Conservation (phyloP, 176 grass and related monocot species). For the Oryza brachyantha region DNA sequence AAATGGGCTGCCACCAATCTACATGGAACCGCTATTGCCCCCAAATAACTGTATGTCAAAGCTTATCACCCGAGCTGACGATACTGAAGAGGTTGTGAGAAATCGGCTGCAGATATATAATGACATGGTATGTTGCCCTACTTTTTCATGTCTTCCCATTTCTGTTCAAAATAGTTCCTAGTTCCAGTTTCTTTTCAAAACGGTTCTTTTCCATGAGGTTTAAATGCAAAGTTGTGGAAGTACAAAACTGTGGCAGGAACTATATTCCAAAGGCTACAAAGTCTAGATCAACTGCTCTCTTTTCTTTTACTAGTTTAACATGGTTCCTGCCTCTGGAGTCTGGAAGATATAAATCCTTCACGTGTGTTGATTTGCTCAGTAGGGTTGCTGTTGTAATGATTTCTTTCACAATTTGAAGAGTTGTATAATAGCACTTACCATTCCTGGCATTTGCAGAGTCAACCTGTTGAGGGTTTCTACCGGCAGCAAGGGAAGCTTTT, state of each 20-base stretch:
- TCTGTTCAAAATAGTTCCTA: no score
- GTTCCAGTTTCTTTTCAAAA: no score
- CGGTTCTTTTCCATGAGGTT: no score
- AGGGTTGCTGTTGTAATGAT: not conserved
- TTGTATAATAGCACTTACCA: not conserved
- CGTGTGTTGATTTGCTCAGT: not conserved
- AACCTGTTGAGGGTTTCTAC: conserved; percentile 89
- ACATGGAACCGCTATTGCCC: conserved; percentile 79
- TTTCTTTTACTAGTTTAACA: not conserved
- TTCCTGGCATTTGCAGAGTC: conserved; percentile 54
- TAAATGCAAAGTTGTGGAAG: no score
- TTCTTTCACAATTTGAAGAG: not conserved
- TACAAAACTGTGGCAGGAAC: no score
- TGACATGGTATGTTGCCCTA: conserved; percentile 58
- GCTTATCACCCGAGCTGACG: conserved; percentile 76
- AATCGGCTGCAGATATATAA: conserved; percentile 73
- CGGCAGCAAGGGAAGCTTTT: conserved; percentile 63
- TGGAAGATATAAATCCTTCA: not conserved
- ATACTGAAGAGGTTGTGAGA: conserved; percentile 83
- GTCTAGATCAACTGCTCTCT: not conserved
- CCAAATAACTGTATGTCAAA: conserved; percentile 80
- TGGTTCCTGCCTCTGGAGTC: not conserved
- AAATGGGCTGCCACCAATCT: conserved; percentile 73
- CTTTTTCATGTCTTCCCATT: not conserved
- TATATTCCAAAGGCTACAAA: not conserved